These are phyloP conservation scores for Calonectria leucothoes DNA, from an alignment of 2,329 filamentous ascomycete genomes.

Conservation along the genomic window DNA sequence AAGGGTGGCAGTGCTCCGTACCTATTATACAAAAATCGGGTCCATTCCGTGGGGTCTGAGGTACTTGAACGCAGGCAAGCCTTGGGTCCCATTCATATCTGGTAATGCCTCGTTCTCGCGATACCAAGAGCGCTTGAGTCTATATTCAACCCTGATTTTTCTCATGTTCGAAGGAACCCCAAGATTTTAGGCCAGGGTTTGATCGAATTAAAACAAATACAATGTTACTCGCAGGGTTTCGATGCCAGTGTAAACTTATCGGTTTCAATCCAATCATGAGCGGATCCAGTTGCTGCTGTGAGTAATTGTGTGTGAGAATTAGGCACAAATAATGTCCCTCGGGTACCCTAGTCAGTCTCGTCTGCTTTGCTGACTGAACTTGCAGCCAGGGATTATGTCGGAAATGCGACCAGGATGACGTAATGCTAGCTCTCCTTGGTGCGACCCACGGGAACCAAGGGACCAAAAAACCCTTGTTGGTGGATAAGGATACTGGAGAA, in stretches of 20 bases:
- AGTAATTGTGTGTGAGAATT: neutral
- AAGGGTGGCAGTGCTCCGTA: no score
- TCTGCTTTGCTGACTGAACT: neutral
- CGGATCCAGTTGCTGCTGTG: neutral
- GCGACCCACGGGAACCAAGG: no score
- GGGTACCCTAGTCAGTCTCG: neutral
- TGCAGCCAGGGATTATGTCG: neutral
- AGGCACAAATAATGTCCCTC: neutral
- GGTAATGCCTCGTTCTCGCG: no score
- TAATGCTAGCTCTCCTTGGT: no score
- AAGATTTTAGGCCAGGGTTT: neutral
- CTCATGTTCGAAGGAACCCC: neutral
- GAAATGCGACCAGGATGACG: neutral
- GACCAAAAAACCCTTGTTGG: neutral
- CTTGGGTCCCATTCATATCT: no score
- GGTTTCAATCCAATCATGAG: neutral
- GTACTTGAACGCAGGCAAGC: no score
- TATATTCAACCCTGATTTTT: neutral
- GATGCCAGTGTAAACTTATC: no score
- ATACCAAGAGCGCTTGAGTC: no score
- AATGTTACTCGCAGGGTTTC: neutral
- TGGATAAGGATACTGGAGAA: neutral
- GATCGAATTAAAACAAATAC: neutral
- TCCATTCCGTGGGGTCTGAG: no score
- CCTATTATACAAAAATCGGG: no score